Evolutionary conservation across 2,329 filamentous ascomycete genomes (phyloP), one percentile per base, ranked within the genome.

Genomic region (Septoria petroselini): DNA sequence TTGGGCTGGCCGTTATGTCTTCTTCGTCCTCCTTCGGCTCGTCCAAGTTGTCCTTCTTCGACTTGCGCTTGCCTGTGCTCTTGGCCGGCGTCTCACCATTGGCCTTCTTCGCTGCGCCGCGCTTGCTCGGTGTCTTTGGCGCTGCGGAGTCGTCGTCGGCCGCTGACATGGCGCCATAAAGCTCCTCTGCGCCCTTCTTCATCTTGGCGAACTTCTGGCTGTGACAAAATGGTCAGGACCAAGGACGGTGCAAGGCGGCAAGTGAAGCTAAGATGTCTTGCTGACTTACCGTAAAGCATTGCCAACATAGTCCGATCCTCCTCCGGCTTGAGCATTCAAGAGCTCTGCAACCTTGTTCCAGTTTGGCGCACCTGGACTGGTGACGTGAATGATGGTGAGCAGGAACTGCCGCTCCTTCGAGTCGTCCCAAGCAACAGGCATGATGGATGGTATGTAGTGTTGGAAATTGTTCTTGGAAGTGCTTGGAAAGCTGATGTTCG

Each of bases 141-240:
- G 50, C n/a, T 3, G 34, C 17, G 5, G 29, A 42, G 4, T 44
- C 45, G 5, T 49, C 45, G 8, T 43, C 50, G 23, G 29, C 49
- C 7, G 42, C 38, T 23, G 49, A 43, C 41, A 45, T 7, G 25
- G 53, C 52, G 39, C 58, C 58, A 21, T 55, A 50, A 15, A 57
- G 51, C 29, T 41, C 53, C 45, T 17, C 42, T 31, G 38, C 42
- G 2, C 31, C 50, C 41, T 61, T 61, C 35, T 57, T 58, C 41
- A 61, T 35, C 41, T 60, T 61, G 21, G 58, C 53, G 38, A 55
- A 61, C 33, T 54, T 57, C 38, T 61, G 57, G 9, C 59, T 61
- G 39, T 23, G 18, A 31, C n/a, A 15, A 9, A 17, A 6, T 31
- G 14, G 39, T 41, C 8, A 29, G 39, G 7, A 39, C 14, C 31